Percentiles rank a stretch among this genome's conserved stretches.
Conservation (phyloP, 2,329 filamentous ascomycete genomes). For the Aspergillus pseudoviridinutans region DNA sequence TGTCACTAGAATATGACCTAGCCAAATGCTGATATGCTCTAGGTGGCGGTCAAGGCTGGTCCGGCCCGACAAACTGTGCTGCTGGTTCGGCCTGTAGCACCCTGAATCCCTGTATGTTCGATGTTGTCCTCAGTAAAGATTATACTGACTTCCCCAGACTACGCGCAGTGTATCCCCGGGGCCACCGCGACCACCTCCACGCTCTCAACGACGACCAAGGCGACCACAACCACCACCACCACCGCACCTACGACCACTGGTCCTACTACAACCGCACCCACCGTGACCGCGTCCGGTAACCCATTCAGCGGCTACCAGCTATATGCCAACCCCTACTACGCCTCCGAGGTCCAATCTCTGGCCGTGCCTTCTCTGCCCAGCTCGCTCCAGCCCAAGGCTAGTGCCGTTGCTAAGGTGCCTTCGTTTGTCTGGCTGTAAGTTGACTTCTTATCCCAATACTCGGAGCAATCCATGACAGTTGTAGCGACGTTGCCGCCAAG, state of each 20-base stretch:
- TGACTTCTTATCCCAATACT: neutral
- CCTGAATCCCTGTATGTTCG: slow-evolving; percentile 1
- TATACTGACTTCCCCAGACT: neutral
- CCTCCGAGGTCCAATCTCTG: slow-evolving; percentile 48
- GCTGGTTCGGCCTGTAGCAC: slow-evolving; percentile 2
- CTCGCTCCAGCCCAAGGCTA: slow-evolving; percentile 49
- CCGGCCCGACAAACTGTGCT: slow-evolving; percentile 2
- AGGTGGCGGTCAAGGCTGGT: slow-evolving; percentile 6
- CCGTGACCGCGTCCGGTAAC: slow-evolving; percentile 43
- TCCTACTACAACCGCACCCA: slow-evolving; percentile 11
- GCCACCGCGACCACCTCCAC: slow-evolving; percentile 2
- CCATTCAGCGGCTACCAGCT: slow-evolving; percentile 48
- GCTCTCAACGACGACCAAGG: neutral
- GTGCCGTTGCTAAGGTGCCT: slow-evolving; percentile 47
- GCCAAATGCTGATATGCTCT: neutral
- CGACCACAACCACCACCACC: neutral
- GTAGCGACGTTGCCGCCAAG: slow-evolving; percentile 46
- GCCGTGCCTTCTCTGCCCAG: slow-evolving; percentile 62
- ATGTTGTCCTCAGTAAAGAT: neutral
- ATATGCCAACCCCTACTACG: slow-evolving; percentile 52
- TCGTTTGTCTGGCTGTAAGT: slow-evolving; percentile 53
- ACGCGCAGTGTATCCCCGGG: slow-evolving; percentile 5
- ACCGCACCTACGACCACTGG: neutral
- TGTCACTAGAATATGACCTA: neutral
- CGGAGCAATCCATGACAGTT: slow-evolving; percentile 1